phyloP scores from a whole-genome alignment of 805 yeast species.

The Diddensiella caesifluorescens region DNA sequence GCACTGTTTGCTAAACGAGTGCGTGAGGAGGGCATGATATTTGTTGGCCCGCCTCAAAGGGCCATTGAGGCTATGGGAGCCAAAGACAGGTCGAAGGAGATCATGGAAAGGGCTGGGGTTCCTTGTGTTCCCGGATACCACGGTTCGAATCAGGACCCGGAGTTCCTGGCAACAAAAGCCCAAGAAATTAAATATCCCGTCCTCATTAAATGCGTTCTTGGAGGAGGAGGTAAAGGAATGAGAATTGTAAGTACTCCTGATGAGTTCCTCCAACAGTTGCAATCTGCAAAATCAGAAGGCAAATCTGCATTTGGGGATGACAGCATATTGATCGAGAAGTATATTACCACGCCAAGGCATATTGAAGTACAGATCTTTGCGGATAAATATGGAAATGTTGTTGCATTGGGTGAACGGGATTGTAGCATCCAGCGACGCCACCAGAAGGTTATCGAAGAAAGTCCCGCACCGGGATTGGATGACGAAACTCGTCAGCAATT shows the following conservation, averaged over 20 bases:
- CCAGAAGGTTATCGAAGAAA: constrained; percentile 51
- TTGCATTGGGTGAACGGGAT: constrained; percentile 53
- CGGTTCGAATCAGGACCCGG: constrained; percentile 29
- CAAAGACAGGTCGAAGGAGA: constrained; percentile 30
- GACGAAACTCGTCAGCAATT: constrained; percentile 41
- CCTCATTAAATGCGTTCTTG: constrained; percentile 53
- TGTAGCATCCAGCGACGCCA: constrained; percentile 54
- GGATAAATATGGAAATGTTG: constrained; percentile 49
- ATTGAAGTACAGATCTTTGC: constrained; percentile 55
- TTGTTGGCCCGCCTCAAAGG: constrained; percentile 31
- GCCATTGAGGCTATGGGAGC: constrained; percentile 35
- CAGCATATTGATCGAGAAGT: constrained; percentile 50
- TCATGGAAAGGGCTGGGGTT: constrained; percentile 31
- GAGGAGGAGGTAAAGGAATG: constrained; percentile 57
- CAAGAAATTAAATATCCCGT: constrained; percentile 42
- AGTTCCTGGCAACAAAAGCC: constrained; percentile 26
- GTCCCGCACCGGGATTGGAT: constrained; percentile 53
- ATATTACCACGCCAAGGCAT: constrained; percentile 51
- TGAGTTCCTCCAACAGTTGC: constrained; percentile 45
- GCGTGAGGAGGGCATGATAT: constrained; percentile 30
- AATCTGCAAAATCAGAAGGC: constrained; percentile 52
- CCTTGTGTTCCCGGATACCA: constrained; percentile 34
- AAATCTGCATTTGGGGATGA: constrained; percentile 51
- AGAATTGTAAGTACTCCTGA: constrained; percentile 45
- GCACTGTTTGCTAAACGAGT: constrained; percentile 31